Base-by-base conservation (phyloP, 805 yeast species). In the Martiniozyma abietophila region DNA sequence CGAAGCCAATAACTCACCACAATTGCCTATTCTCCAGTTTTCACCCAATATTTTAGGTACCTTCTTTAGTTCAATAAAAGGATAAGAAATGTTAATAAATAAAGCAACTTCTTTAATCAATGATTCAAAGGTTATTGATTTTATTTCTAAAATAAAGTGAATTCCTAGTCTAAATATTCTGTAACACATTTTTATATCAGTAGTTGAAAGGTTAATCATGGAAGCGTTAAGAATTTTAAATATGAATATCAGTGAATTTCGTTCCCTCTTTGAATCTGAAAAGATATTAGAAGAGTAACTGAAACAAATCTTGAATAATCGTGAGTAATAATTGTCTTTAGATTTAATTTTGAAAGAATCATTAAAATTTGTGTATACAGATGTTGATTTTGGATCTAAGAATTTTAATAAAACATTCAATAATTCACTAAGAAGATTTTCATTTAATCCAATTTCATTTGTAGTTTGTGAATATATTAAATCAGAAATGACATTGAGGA, bases 181-280 rank as follows among this genome's bases (percentile, higher is more conserved):
- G 40, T 65, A 45, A 3, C 69, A 61, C 15, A 59, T 47, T 4
- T 48, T 35, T 6, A 67, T 47, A 43, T 71, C 61, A 4, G 58
- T 49, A 0, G 69, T 62, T 3, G 71, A 58, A 4, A 65, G 48
- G n/a, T 58, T 52, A 0, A 67, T 42, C 6, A 76, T 43, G 4
- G 66, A 44, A 23, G 59, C 62, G 47, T 76, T 76, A 12, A 69
- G 50, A 11, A 76, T 50, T 33, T 61, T 59, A 28, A 76, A 48
- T 2, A 64, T 46, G 3, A 47, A 25, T 6, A 61, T 49, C 7
- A 53, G 34, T 7, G 47, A 34, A 22, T 44, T 47, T 3, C 54
- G 38, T 30, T 53, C 59, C 18, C 46, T 46, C 35, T 47, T 49
- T 2, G 38, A 38, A 3, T 31, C 36, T 2, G 32, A 18, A 20